phyloP scores from a whole-genome alignment of 805 yeast genomes.

The Priceomyces carsonii region DNA sequence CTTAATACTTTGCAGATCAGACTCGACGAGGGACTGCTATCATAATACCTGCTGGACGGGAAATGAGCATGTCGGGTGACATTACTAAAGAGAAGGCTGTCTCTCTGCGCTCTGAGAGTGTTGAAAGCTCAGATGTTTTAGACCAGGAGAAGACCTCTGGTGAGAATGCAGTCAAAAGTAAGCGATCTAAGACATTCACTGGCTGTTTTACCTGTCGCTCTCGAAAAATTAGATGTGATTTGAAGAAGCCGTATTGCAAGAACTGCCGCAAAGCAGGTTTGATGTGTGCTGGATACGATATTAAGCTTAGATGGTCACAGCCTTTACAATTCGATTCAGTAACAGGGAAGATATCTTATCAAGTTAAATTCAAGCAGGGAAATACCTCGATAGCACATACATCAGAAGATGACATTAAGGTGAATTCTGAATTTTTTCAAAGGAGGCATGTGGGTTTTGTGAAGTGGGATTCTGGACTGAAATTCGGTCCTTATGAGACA shows the following conservation, averaged over 20 bases:
- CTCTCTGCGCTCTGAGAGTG: too few relatives aligned
- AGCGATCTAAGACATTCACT: conserved; percentile 64
- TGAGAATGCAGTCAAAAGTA: conserved; percentile 8
- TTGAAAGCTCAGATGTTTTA: too few relatives aligned
- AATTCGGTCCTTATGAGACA: conserved; percentile 52
- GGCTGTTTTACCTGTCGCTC: conserved; percentile 90
- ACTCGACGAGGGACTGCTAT: too few relatives aligned
- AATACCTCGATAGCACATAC: too few relatives aligned
- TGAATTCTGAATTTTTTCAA: conserved; percentile 52
- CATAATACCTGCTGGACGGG: too few relatives aligned
- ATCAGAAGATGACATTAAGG: conserved; percentile 17
- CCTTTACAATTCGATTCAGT: conserved; percentile 41
- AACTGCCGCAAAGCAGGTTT: conserved; percentile 69
- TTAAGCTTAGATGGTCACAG: conserved; percentile 76
- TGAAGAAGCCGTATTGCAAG: conserved; percentile 66
- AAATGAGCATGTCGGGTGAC: too few relatives aligned
- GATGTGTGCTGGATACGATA: conserved; percentile 79
- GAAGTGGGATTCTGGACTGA: conserved; percentile 57
- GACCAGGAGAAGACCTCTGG: not conserved
- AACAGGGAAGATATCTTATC: conserved; percentile 26
- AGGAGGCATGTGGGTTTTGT: conserved; percentile 76
- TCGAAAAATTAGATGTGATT: conserved; percentile 79
- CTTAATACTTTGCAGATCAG: too few relatives aligned
- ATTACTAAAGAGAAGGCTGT: too few relatives aligned
- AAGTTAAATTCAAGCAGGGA: conserved; percentile 28